These are phyloP conservation scores for Citrus sinensis DNA, from an alignment of 345 rosid species.

Conservation along the genomic window DNA sequence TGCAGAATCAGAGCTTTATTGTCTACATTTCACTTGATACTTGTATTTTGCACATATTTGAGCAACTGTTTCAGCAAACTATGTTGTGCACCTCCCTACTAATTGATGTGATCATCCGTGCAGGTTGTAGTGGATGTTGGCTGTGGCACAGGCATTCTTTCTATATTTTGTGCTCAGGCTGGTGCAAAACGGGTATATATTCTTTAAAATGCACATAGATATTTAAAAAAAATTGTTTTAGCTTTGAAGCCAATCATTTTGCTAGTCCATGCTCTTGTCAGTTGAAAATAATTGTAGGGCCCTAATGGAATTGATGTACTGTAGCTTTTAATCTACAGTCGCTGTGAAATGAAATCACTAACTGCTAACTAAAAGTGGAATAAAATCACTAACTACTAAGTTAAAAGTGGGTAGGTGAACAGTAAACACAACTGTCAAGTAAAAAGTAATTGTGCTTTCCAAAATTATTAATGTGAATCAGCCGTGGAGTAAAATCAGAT, in stretches of 20 bases:
- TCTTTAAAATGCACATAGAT: not conserved
- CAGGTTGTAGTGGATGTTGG: conserved; percentile 99
- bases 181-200: conserved; percentile 89
- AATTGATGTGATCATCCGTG: conserved; percentile 14
- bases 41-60: not conserved
- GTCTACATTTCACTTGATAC: not conserved
- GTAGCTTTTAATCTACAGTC: too few relatives aligned
- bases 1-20: too few relatives aligned
- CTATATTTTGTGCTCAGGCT: conserved; percentile 98
- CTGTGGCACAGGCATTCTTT: conserved; percentile 97
- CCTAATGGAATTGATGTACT: too few relatives aligned
- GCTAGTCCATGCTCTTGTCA: not conserved
- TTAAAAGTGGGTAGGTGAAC: too few relatives aligned
- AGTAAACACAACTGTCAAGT: too few relatives aligned
- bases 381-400: too few relatives aligned
- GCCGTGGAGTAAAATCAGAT: too few relatives aligned
- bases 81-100: conserved; percentile 17
- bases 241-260: not conserved
- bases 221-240: not conserved
- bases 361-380: too few relatives aligned
- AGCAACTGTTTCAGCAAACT: not conserved
- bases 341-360: too few relatives aligned
- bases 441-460: too few relatives aligned
- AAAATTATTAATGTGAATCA: too few relatives aligned
- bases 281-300: too few relatives aligned